A percentile compares a stretch with the other conserved stretches of the same genome.
Conservation (phyloP, 2,329 filamentous ascomycete genomes). For the Aspergillus felis region DNA sequence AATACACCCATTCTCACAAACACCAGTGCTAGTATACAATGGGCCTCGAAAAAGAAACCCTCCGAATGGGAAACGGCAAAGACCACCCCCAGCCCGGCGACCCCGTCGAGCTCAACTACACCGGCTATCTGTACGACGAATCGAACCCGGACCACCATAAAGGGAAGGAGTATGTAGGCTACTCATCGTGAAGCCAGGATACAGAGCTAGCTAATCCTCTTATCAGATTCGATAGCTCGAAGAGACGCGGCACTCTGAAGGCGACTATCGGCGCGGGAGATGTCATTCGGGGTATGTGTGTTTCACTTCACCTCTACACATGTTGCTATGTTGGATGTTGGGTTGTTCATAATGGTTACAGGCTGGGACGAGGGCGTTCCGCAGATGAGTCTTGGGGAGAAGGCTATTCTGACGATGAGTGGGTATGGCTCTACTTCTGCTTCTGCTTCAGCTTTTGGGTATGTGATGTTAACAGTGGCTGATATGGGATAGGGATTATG, state of each 20-base stretch:
- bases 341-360: background rate
- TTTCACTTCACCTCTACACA: background rate
- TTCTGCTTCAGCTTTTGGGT: background rate
- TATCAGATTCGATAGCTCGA: constrained; percentile 79
- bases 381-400: constrained; percentile 87
- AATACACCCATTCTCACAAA: background rate
- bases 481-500: constrained; percentile 31
- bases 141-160: constrained; percentile 57
- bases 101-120: constrained; percentile 84
- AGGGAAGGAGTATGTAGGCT: constrained; percentile 64
- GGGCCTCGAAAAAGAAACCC: constrained; percentile 68
- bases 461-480: background rate
- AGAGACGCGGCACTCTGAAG: constrained; percentile 66
- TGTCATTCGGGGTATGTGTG: constrained; percentile 74
- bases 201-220: background rate
- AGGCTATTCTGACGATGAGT: constrained; percentile 76
- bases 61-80: constrained; percentile 58
- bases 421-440: constrained; percentile 49
- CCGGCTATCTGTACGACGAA: constrained; percentile 74
- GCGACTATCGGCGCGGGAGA: constrained; percentile 74
- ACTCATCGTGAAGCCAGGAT: too few relatives aligned
- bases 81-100: constrained; percentile 63
- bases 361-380: constrained; percentile 83
- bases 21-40: constrained; percentile 42
- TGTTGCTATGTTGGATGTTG: too few relatives aligned